Percentiles rank a stretch among this genome's conserved stretches.
These are phyloP conservation scores for Inga laurina DNA, from an alignment of 306 rosid genomes.

Conservation along the genomic window DNA sequence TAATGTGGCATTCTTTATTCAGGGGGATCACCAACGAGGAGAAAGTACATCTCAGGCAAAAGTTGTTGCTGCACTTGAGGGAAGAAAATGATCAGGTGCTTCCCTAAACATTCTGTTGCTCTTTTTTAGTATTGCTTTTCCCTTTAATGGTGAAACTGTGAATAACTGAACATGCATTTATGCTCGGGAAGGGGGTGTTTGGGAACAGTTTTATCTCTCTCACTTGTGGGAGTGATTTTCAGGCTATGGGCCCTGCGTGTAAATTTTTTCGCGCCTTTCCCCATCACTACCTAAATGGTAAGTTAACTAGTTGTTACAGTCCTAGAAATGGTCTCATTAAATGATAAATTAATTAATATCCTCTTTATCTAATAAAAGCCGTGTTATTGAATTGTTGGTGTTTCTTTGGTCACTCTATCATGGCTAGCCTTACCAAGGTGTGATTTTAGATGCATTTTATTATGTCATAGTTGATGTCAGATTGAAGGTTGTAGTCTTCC, in stretches of 20 bases:
- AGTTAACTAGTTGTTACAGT: constrained; percentile 19
- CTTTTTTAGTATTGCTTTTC: constrained; percentile 7
- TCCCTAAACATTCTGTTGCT: neutral
- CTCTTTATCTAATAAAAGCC: neutral
- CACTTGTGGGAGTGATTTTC: constrained; percentile 9
- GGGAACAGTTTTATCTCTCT: neutral
- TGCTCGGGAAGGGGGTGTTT: neutral
- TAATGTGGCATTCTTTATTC: constrained; percentile 38
- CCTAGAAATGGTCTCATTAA: constrained; percentile 29
- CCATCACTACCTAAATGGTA: neutral
- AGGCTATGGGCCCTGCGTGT: neutral
- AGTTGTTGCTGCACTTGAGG: constrained; percentile 76
- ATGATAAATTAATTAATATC: neutral
- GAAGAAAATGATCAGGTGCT: constrained; percentile 86
- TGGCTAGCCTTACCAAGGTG: neutral
- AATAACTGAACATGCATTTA: neutral
- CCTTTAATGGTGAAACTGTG: neutral
- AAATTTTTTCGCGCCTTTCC: constrained; percentile 1
- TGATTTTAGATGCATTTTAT: constrained; percentile 12
- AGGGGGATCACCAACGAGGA: constrained; percentile 90
- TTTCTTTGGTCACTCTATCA: neutral
- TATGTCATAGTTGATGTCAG: neutral
- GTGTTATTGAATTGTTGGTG: constrained; percentile 2
- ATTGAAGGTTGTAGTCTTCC: constrained; percentile 1
- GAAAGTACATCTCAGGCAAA: constrained; percentile 79